Evolutionary conservation across 129 eudicot genomes (phyloP), one percentile per base, ranked within the genome.

Genomic region (Helianthus annuus): DNA sequence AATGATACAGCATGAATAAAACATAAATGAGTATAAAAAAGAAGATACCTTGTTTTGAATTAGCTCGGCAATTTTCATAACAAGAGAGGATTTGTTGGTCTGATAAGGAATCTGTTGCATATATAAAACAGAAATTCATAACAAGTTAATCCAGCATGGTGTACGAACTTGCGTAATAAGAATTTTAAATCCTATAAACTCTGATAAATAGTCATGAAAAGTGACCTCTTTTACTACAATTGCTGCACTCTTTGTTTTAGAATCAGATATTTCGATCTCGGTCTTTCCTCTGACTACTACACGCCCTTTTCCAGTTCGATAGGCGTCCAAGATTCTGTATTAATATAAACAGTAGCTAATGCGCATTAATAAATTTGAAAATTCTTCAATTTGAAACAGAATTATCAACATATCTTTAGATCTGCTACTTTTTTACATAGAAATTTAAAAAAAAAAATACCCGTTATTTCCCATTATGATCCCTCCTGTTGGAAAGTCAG

Each of bases 401-500:
- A 44, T 38, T 36, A 67, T 29, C 45, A 48, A 13, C 57, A 48
- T 48, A 10, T 22, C 60, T n/a, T n/a, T 69, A 52, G 48, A 69
- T 34, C 9, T 11, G 59, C 36, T 8, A 2, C 19, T 63, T 45
- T n/a, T 34, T 32, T 34, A 13, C 44, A 29, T 32, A 32, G 36
- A 32, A 32, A 32, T 32, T 32, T 2, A 4, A 14, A 56, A 16
- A 14, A 56, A 16, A 10, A 69, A 9, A 56, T 83, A 94, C 97
- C 98, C 98, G 48, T 61, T 66, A 65, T 82, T 94, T 71, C 98
- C 98, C 97, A 94, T 94, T 63, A 94, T 85, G 69, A 87, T 54
- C 67, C 98, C 98, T 77, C 98, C 98, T 75, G 98, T 94, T 19
- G 98, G 98, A 64, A 94, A 94, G 82, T 94, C 98, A 48, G 98